A percentile compares a stretch with the other conserved stretches of the same genome.
Conservation (phyloP, 2,329 filamentous ascomycete genomes). For the Xylaria sp. region DNA sequence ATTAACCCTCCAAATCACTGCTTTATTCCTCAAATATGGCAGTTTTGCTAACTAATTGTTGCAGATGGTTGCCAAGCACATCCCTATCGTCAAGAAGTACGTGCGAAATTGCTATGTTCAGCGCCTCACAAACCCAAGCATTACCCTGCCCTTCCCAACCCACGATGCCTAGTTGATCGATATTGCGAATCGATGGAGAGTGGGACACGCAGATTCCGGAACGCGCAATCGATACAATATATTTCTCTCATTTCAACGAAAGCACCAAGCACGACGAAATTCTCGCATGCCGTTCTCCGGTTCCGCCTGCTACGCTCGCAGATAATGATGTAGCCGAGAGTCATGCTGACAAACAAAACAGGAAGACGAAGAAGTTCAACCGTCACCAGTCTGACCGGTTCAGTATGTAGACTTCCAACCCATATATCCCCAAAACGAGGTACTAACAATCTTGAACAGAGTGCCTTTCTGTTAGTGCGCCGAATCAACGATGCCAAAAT, state of each 20-base stretch:
- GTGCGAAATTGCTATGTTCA: slow-evolving; percentile 57
- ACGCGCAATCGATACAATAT: slow-evolving; percentile 20
- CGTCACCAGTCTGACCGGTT: slow-evolving; percentile 98
- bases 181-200: not conserved
- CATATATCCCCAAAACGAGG: not conserved
- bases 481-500: slow-evolving; percentile 2
- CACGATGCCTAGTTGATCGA: not conserved
- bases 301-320: not conserved
- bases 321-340: not conserved
- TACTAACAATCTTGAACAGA: slow-evolving; percentile 36
- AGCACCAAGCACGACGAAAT: slow-evolving; percentile 1
- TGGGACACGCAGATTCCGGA: not conserved
- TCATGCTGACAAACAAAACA: slow-evolving; percentile 57
- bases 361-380: slow-evolving; percentile 84
- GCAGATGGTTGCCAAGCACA: slow-evolving; percentile 99
- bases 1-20: not conserved
- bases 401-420: slow-evolving; percentile 76
- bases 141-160: not conserved
- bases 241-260: slow-evolving; percentile 6
- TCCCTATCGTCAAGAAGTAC: slow-evolving; percentile 99
- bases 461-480: slow-evolving; percentile 38
- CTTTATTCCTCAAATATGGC: not conserved
- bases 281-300: not conserved
- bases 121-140: slow-evolving; percentile 29
- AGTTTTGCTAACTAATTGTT: slow-evolving; percentile 41